Evolutionary conservation across 108 stramenopile species (phyloP).

Genomic region (Skeletonema marinoi): DNA sequence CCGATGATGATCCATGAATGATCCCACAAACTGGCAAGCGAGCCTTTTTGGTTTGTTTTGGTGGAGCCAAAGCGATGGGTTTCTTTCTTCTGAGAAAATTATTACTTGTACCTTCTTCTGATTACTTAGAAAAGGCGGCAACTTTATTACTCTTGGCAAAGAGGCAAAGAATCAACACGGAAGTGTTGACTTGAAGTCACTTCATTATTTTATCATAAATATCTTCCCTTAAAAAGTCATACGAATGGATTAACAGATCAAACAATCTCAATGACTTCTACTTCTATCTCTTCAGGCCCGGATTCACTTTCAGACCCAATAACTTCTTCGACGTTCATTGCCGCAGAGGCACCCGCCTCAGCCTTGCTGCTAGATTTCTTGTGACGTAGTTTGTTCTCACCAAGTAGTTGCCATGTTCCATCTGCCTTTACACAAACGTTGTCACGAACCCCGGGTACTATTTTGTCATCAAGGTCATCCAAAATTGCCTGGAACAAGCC

Average conservation of each 20-base stretch:
- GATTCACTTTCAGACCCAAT: not conserved
- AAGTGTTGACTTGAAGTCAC: too few relatives aligned
- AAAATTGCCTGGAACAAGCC: constrained; percentile 47
- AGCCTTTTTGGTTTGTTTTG: too few relatives aligned
- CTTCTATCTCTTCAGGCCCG: not conserved
- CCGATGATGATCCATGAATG: too few relatives aligned
- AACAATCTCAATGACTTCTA: not conserved
- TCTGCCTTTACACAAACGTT: constrained; percentile 40
- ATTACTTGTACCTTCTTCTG: too few relatives aligned
- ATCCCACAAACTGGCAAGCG: too few relatives aligned
- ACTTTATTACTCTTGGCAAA: too few relatives aligned
- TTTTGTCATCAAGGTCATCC: constrained; percentile 20
- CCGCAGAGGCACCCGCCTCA: not conserved
- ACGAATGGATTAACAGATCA: not conserved
- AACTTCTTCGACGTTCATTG: not conserved
- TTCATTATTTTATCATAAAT: too few relatives aligned
- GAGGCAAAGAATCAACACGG: too few relatives aligned
- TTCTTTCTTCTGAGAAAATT: too few relatives aligned
- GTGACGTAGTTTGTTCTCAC: constrained; percentile 47
- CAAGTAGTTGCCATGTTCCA: constrained; percentile 52
- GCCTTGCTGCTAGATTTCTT: constrained; percentile 2
- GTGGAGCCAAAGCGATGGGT: too few relatives aligned
- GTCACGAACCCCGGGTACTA: constrained; percentile 30
- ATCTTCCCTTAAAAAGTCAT: too few relatives aligned
- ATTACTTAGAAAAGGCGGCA: too few relatives aligned